Evolutionary conservation across 768 basidiomycete species (phyloP).

Genomic region (Termitomyces sp.): DNA sequence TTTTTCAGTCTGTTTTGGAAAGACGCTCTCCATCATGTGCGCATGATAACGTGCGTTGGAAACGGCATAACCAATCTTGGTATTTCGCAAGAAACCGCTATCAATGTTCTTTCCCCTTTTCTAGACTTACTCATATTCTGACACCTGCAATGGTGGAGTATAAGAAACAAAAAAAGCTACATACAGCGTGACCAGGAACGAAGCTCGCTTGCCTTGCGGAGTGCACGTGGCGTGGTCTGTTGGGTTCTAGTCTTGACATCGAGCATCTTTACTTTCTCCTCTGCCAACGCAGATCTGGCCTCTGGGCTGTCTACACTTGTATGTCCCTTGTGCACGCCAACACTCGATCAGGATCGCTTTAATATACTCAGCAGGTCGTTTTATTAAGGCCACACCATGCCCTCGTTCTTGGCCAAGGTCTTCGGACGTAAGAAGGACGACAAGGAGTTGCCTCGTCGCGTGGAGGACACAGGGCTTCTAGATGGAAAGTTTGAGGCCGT

Average conservation of each 20-base stretch:
- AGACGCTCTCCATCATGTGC: neutral
- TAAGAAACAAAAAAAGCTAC: neutral
- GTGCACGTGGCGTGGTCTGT: conserved; percentile 12
- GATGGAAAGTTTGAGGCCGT: conserved; percentile 75
- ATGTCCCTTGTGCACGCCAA: conserved; percentile 1
- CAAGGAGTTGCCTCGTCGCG: conserved; percentile 29
- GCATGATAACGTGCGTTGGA: neutral
- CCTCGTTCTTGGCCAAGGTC: conserved; percentile 74
- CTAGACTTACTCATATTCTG: neutral
- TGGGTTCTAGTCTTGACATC: conserved; percentile 8
- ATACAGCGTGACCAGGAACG: conserved; percentile 4
- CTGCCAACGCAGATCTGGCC: conserved; percentile 10
- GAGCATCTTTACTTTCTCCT: conserved; percentile 7
- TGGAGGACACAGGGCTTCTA: conserved; percentile 43
- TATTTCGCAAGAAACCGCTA: neutral
- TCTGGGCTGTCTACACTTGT: conserved; percentile 9
- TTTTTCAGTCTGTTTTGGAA: neutral
- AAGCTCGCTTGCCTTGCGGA: conserved; percentile 7
- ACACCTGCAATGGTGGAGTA: too few species aligned
- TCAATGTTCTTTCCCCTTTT: neutral
- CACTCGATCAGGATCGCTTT: conserved; percentile 2
- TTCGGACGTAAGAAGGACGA: conserved; percentile 70
- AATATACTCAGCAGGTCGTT: conserved; percentile 7
- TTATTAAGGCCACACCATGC: conserved; percentile 35
- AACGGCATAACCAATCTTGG: neutral